Base-by-base conservation (phyloP, 331 rosid species). In the Prunus yedoensis region DNA sequence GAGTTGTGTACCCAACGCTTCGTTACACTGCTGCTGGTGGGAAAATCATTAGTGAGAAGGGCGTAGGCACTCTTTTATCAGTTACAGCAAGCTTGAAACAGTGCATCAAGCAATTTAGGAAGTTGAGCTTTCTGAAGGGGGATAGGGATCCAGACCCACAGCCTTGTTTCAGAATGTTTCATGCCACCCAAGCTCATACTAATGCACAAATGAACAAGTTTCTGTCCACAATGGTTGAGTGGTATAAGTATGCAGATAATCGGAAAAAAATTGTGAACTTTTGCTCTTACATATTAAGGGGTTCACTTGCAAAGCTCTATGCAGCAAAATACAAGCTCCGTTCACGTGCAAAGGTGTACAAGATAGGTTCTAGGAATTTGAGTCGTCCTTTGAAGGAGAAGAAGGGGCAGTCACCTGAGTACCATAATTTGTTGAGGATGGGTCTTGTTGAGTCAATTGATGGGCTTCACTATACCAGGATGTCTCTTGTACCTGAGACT, bases 121-220 rank as follows among this genome's bases (percentile, higher is more conserved):
- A 89, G 84, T 84, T 94, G 80, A 87, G 56, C 74, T 94, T 94
- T 84, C 83, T 94, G 41, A 94, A 91, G 87, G 98, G 98, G 6
- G 98, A 94, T 78, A 82, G 89, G 70, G 98, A 94, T 81, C 98
- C 98, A 4, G 97, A 94, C 81, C 98, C 98, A 56, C 97, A 94
- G 71, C 97, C 98, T 70, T 94, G 98, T 73, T 94, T 94, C 79
- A 86, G 98, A 76, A 94, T 94, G 98, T 94, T 91, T 81, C 98
- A 94, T 75, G 97, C 98, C 74, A 94, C 98, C 2, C 98, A 94
- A 75, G 94, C 98, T 51, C 97, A 91, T 78, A 94, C 96, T 18
- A 94, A 94, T 87, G 90, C 94, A 59, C 98, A 94, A 84, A 91
- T 91, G 98, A 94, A 94, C 84, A 94, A 94, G 95, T 90, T 91